phyloP scores from a whole-genome alignment of 495 filamentous ascomycete genomes.

The Rhypophila decipiens region DNA sequence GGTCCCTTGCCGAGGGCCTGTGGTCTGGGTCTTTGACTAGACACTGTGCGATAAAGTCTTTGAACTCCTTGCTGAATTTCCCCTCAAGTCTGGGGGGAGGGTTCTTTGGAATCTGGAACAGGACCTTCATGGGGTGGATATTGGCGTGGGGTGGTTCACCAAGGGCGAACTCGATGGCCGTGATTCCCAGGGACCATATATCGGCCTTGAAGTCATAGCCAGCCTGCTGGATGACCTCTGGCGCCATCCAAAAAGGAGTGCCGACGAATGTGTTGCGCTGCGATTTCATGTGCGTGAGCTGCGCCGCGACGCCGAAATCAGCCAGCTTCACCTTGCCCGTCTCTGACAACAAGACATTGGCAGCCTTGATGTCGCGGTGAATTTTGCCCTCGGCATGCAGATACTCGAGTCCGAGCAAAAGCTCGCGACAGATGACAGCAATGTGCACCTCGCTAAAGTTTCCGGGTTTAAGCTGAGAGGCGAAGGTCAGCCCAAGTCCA shows the following conservation, averaged over 20 bases:
- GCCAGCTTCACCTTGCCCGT: constrained; percentile 93
- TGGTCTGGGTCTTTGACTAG: constrained; percentile 83
- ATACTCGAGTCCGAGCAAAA: constrained; percentile 87
- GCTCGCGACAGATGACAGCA: constrained; percentile 87
- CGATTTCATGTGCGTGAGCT: constrained; percentile 95
- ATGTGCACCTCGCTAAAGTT: constrained; percentile 85
- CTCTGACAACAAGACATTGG: constrained; percentile 81
- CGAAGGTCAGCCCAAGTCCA: constrained; percentile 15
- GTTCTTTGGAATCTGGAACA: constrained; percentile 95
- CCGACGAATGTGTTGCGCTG: constrained; percentile 98
- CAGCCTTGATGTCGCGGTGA: constrained; percentile 95
- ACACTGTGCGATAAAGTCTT: constrained; percentile 86
- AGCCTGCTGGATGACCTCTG: constrained; percentile 94
- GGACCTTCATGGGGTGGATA: constrained; percentile 95
- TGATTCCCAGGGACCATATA: constrained; percentile 96
- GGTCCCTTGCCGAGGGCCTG: constrained; percentile 76
- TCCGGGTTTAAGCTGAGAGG: constrained; percentile 77
- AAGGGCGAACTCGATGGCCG: constrained; percentile 86
- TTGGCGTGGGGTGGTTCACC: constrained; percentile 90
- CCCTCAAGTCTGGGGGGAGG: constrained; percentile 82
- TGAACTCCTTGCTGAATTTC: constrained; percentile 82
- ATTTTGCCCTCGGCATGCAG: constrained; percentile 93
- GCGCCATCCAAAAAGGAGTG: constrained; percentile 99
- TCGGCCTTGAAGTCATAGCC: constrained; percentile 98
- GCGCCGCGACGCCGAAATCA: constrained; percentile 95